Percentiles rank a stretch among this genome's conserved stretches.
These are phyloP conservation scores for Sordariomycetes sp. DNA, from an alignment of 2,329 filamentous ascomycete species.

Conservation along the genomic window DNA sequence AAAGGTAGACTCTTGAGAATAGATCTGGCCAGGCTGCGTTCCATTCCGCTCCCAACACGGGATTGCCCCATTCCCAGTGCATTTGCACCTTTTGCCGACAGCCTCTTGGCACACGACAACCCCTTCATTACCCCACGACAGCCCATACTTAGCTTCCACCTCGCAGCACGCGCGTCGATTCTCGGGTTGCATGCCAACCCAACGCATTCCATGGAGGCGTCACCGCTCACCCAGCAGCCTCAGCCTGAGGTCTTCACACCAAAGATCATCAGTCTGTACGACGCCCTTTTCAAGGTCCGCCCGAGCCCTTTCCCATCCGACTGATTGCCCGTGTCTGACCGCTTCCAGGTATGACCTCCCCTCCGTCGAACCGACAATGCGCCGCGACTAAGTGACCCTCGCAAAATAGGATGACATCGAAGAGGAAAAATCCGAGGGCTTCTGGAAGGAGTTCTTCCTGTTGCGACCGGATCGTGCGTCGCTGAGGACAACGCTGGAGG, in stretches of 20 bases:
- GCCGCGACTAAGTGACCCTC: conserved; percentile 1
- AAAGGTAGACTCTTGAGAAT: no score
- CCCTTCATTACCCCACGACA: no score
- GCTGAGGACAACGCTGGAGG: conserved; percentile 59
- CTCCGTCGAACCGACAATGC: background rate
- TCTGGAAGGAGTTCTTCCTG: conserved; percentile 95
- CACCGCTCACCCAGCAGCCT: conserved; percentile 86
- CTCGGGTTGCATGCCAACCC: background rate
- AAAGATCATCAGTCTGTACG: conserved; percentile 88
- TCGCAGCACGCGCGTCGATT: no score
- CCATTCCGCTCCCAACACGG: no score
- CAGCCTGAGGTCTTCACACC: conserved; percentile 86
- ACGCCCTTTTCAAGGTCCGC: conserved; percentile 66
- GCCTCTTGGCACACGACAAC: no score
- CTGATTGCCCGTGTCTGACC: background rate
- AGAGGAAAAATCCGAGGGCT: conserved; percentile 71
- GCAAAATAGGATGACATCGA: conserved; percentile 51
- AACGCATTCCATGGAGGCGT: conserved; percentile 62
- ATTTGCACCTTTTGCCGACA: no score
- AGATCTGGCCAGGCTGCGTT: no score
- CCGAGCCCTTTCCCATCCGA: conserved; percentile 5
- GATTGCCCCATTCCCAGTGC: no score
- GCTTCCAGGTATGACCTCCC: conserved; percentile 5
- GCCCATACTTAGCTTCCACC: no score
- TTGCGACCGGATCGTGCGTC: conserved; percentile 67